Conservation (phyloP, 1,284 basidiomycete genomes). For the Vanrija humicola region DNA sequence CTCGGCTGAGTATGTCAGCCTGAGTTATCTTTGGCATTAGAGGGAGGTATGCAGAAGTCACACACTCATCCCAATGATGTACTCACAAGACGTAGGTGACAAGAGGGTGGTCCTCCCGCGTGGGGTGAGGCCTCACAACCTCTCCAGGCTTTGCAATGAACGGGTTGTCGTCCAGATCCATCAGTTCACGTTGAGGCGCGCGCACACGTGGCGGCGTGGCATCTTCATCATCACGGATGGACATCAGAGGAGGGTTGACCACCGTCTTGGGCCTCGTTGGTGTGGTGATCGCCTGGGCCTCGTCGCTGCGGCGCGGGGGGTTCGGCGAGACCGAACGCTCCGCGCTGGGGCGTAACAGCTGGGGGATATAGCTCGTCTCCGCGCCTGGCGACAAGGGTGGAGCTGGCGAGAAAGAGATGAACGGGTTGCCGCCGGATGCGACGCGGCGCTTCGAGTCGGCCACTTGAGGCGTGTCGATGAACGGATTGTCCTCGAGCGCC, state of each 20-base stretch:
- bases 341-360: slow-evolving; percentile 6
- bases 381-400: slow-evolving; percentile 6
- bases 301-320: neutral
- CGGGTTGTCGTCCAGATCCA: slow-evolving; percentile 37
- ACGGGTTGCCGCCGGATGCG: neutral
- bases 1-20: slow-evolving; percentile 16
- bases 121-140: slow-evolving; percentile 5
- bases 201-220: neutral
- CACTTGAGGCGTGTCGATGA: slow-evolving; percentile 25
- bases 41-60: too few relatives aligned
- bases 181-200: slow-evolving; percentile 10
- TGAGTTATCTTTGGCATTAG: too few relatives aligned
- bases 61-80: too few relatives aligned
- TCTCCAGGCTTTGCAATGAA: slow-evolving; percentile 39
- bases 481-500: slow-evolving; percentile 34
- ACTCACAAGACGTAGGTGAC: slow-evolving; percentile 43
- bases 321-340: slow-evolving; percentile 16
- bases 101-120: slow-evolving; percentile 23
- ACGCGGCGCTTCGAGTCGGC: neutral
- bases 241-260: neutral
- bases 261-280: neutral
- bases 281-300: too few relatives aligned
- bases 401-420: neutral
- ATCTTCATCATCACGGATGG: neutral
- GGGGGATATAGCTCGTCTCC: slow-evolving; percentile 15